These are phyloP conservation scores for Kwoniella dendrophila DNA, from an alignment of 768 basidiomycete species.

Conservation along the genomic window DNA sequence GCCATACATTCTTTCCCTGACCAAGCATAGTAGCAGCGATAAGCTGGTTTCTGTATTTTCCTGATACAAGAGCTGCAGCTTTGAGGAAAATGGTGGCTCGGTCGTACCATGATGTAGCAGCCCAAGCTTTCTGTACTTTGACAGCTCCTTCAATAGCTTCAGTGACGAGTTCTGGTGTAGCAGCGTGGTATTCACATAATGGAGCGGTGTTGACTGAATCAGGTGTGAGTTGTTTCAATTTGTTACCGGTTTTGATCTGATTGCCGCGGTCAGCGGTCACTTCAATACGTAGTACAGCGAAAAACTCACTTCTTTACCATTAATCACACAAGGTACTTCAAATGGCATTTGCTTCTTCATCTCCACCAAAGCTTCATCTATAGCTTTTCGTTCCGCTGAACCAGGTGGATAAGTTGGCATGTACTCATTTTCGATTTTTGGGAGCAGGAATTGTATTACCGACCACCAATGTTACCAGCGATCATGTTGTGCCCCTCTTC, in stretches of 20 bases:
- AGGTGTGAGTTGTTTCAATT: conserved; percentile 78
- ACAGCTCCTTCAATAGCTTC: conserved; percentile 85
- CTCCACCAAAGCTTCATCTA: conserved; percentile 72
- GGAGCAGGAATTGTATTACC: conserved; percentile 81
- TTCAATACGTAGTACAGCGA: background rate
- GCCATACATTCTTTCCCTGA: conserved; percentile 99
- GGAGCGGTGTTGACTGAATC: conserved; percentile 78
- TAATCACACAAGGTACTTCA: conserved; percentile 89
- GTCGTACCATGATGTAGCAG: conserved; percentile 92
- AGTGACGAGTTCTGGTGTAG: conserved; percentile 72
- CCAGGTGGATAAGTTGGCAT: conserved; percentile 76
- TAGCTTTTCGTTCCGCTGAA: conserved; percentile 71
- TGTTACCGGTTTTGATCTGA: conserved; percentile 77
- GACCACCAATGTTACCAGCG: conserved; percentile 30
- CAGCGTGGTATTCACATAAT: conserved; percentile 85
- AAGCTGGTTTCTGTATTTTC: conserved; percentile 92
- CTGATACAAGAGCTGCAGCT: conserved; percentile 91
- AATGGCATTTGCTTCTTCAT: conserved; percentile 84
- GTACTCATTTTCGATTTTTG: conserved; percentile 87
- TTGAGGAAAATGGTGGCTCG: conserved; percentile 97
- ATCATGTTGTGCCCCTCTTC: background rate
- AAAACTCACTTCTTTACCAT: conserved; percentile 74
- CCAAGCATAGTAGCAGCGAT: conserved; percentile 97
- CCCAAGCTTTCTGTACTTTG: conserved; percentile 84
- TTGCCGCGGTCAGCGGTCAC: background rate